These are phyloP conservation scores for Chalciporus piperatus DNA, from an alignment of 768 basidiomycete genomes.

Conservation along the genomic window DNA sequence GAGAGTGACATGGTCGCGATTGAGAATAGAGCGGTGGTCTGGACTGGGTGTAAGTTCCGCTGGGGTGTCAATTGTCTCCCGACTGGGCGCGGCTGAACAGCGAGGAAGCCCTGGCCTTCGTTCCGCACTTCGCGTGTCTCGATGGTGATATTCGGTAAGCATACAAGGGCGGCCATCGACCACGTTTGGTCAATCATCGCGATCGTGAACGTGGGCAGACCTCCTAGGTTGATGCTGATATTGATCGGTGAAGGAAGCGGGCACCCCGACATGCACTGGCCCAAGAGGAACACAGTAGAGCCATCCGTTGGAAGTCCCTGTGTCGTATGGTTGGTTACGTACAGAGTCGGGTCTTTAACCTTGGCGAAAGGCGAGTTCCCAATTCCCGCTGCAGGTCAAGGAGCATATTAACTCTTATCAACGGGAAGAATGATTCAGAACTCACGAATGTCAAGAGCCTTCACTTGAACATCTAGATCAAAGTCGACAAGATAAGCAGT, in stretches of 20 bases:
- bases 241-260: not conserved
- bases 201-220: constrained; percentile 12
- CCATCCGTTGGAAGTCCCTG: constrained; percentile 15
- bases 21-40: constrained; percentile 25
- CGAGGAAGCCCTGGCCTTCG: constrained; percentile 15
- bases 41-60: constrained; percentile 23
- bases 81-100: constrained; percentile 15
- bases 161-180: constrained; percentile 20
- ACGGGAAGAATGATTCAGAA: not conserved
- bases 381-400: not conserved
- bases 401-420: not conserved
- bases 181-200: constrained; percentile 15
- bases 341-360: constrained; percentile 5
- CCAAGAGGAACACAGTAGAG: constrained; percentile 21
- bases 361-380: not conserved
- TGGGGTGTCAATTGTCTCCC: constrained; percentile 13
- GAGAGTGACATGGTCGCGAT: constrained; percentile 14
- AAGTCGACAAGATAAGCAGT: constrained; percentile 16
- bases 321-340: constrained; percentile 24
- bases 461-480: constrained; percentile 18
- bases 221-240: constrained; percentile 12
- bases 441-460: constrained; percentile 2
- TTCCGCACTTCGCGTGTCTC: constrained; percentile 29
- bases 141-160: constrained; percentile 21
- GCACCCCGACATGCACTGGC: constrained; percentile 23